Percentiles rank a stretch among this genome's conserved stretches.
Conservation (phyloP, 106 monocot genomes). For the Cymbidium sinense region DNA sequence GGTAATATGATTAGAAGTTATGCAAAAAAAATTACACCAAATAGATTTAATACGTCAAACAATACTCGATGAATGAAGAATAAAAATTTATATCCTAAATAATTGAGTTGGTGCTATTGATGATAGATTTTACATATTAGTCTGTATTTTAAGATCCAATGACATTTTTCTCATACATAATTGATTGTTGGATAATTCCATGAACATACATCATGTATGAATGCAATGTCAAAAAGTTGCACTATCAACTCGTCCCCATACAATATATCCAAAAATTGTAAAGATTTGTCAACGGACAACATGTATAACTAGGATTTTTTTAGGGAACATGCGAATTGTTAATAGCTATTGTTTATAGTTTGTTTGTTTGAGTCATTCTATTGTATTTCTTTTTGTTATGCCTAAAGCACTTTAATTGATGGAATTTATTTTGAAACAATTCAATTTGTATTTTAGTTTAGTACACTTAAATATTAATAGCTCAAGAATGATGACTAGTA, state of each 20-base stretch:
- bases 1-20: no score
- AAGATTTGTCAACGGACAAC: not conserved
- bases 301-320: not conserved
- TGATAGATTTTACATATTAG: not conserved
- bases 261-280: not conserved
- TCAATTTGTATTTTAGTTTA: no score
- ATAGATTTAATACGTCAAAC: no score
- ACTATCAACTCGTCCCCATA: not conserved
- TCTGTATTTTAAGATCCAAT: not conserved
- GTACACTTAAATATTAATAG: no score
- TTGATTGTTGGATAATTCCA: no score
- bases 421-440: no score
- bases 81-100: not conserved
- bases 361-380: not conserved
- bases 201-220: not conserved
- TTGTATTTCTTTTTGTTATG: not conserved
- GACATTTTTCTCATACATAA: not conserved
- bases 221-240: not conserved
- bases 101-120: not conserved
- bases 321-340: not conserved
- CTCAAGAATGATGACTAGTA: not conserved
- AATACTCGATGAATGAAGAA: not conserved
- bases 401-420: no score
- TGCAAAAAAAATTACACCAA: not conserved
- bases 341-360: not conserved